Evolutionary conservation across 345 rosid genomes (phyloP).

Genomic region (Eucalyptus paniculata): DNA sequence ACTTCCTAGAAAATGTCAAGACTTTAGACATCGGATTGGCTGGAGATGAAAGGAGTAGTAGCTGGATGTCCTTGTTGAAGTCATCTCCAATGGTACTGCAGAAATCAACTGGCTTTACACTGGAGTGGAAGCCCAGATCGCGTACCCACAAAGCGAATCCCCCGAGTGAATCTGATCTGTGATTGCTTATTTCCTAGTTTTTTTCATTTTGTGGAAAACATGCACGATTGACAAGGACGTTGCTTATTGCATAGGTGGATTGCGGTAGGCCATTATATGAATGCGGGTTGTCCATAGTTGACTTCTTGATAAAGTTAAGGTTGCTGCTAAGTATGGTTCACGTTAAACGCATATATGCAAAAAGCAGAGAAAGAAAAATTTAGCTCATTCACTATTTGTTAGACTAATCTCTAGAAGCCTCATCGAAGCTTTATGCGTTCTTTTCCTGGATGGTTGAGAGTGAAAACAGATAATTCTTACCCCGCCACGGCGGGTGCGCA

Average conservation of each 20-base stretch:
- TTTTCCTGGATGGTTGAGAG: background rate
- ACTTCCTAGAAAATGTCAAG: constrained; percentile 6
- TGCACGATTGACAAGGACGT: background rate
- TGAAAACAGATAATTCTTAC: background rate
- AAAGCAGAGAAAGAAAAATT: background rate
- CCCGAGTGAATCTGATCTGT: background rate
- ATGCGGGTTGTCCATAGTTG: background rate
- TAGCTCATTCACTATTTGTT: background rate
- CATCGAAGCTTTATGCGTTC: background rate
- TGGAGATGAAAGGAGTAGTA: background rate
- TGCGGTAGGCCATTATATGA: background rate
- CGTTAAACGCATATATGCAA: background rate
- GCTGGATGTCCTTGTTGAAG: constrained; percentile 10
- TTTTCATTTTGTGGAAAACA: background rate
- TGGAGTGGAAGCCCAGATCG: constrained; percentile 1
- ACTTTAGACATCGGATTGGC: background rate
- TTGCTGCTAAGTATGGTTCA: background rate
- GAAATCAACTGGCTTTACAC: background rate
- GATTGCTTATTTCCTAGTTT: background rate
- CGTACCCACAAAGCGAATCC: background rate
- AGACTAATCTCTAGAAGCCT: background rate
- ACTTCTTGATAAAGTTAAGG: background rate
- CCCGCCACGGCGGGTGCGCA: background rate
- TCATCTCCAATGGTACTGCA: background rate
- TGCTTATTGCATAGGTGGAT: background rate